Conservation (phyloP, 768 basidiomycete genomes). For the Boletus sp. region DNA sequence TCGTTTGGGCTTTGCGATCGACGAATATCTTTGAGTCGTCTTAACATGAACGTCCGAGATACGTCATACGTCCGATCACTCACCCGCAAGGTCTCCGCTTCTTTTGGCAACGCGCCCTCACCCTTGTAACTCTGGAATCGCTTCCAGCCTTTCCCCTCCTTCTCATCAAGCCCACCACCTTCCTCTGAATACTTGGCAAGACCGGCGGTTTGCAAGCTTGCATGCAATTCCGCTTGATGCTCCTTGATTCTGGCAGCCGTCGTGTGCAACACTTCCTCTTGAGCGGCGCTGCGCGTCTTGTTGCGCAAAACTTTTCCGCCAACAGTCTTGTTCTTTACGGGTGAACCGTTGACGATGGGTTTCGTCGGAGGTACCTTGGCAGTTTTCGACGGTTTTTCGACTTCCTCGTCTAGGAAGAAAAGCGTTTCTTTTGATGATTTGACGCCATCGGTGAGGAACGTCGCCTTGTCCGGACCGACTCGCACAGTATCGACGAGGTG, state of each 20-base stretch:
- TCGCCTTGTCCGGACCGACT: slow-evolving; percentile 61
- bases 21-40: slow-evolving; percentile 67
- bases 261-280: slow-evolving; percentile 80
- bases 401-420: slow-evolving; percentile 69
- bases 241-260: slow-evolving; percentile 77
- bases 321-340: slow-evolving; percentile 69
- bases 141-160: slow-evolving; percentile 93
- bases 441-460: slow-evolving; percentile 78
- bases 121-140: slow-evolving; percentile 96
- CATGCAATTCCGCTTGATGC: slow-evolving; percentile 85
- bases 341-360: slow-evolving; percentile 61
- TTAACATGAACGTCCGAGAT: slow-evolving; percentile 8
- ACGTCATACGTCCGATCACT: slow-evolving; percentile 25
- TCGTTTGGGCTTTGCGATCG: slow-evolving; percentile 86
- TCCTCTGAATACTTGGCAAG: slow-evolving; percentile 82
- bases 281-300: slow-evolving; percentile 84
- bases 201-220: slow-evolving; percentile 73
- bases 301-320: slow-evolving; percentile 87
- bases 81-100: slow-evolving; percentile 78
- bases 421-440: slow-evolving; percentile 85
- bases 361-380: slow-evolving; percentile 51
- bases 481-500: slow-evolving; percentile 88
- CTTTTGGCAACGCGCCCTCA: slow-evolving; percentile 84
- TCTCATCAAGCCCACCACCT: slow-evolving; percentile 68
- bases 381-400: slow-evolving; percentile 55